Evolutionary conservation across 805 yeast species (phyloP), one percentile per base, ranked within the genome.

Genomic region (Lipomyces lipofer): DNA sequence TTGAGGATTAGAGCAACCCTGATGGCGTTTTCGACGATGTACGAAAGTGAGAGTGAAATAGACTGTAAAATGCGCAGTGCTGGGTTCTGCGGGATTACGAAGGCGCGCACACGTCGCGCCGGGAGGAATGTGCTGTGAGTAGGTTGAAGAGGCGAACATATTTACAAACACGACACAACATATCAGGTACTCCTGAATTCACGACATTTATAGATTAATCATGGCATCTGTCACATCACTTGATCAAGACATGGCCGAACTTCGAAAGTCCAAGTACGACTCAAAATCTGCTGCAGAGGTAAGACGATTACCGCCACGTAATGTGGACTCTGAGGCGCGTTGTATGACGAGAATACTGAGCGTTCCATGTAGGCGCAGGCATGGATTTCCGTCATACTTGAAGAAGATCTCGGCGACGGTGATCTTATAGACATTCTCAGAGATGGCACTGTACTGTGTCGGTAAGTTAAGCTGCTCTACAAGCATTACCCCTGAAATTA

Each of bases 361-460:
- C 36, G 9, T 29, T 32, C 21, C 17, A 17, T 10, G 8, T 22
- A 55, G 59, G 59, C 59, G 15, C 77, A 77, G 60, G 61, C 66
- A 4, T 88, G 95, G 90, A 69, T 88, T 1, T 73, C 70, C 44
- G 56, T 67, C 29, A 70, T 71, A 1, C 69, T 78, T 27, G 68
- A 64, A 19, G 69, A 71, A 55, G 62, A 66, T 9, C 53, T 69
- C 28, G 73, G 74, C 2, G 47, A 66, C 1, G 69, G 64, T 1
- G 85, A 82, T 42, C 69, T 88, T 28, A 67, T 85, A 24, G 82
- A 78, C 2, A 66, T 74, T 1, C 71, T 88, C 21, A 83, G 81
- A 63, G 85, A 80, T 60, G 95, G 96, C 2, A 72, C 74, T 0
- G 69, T 76, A 0, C 67, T 83, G n/a, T 80, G 85, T 59, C 47